A percentile compares a stretch with the other conserved stretches of the same genome.
Evolutionary conservation across 164 flowering plant species (phyloP).

Genomic region (Tetrastigma voinierianum): DNA sequence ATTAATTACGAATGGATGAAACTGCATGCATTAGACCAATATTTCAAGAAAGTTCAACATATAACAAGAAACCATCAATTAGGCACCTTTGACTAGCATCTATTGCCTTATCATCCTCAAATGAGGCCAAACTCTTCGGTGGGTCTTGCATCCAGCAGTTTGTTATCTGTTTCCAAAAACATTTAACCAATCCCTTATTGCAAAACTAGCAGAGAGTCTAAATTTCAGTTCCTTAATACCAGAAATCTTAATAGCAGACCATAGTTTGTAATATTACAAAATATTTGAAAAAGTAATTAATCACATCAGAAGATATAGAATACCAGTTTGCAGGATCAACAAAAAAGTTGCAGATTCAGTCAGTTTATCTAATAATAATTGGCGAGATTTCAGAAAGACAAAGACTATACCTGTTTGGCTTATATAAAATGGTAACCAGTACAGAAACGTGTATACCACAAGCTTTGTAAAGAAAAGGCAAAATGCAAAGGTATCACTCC

Average conservation of each 20-base stretch:
- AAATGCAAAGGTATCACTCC: conserved; percentile 87
- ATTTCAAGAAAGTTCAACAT: too few species aligned
- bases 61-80: too few species aligned
- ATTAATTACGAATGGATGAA: too few species aligned
- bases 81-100: too few species aligned
- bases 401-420: conserved; percentile 77
- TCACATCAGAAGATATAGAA: background rate
- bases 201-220: background rate
- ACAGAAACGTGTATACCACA: conserved; percentile 93
- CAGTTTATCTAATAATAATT: too few species aligned
- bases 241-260: background rate
- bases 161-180: background rate
- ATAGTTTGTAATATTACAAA: background rate
- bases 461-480: conserved; percentile 93
- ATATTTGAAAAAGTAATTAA: too few species aligned
- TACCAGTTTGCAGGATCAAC: background rate
- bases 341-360: background rate
- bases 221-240: background rate
- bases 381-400: background rate
- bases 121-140: too few species aligned
- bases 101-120: too few species aligned
- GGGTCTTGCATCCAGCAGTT: background rate
- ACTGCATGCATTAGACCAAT: too few species aligned
- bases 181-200: background rate
- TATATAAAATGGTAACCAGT: conserved; percentile 92